Percentiles rank a stretch among this genome's conserved stretches.
Conservation (phyloP, 2,329 filamentous ascomycete species). For the Trichoderma koningii region DNA sequence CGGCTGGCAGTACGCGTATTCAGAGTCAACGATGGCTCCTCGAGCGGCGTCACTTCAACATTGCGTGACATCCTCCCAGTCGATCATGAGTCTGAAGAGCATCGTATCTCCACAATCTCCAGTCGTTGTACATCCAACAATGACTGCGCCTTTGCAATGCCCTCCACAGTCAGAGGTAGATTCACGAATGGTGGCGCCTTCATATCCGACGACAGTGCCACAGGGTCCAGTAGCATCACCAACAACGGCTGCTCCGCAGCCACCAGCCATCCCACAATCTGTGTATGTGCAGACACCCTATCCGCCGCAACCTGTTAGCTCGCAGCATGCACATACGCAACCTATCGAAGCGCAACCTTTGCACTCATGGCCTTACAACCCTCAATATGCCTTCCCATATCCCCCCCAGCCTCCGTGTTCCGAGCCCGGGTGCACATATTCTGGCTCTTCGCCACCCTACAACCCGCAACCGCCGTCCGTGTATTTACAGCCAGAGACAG, state of each 20-base stretch:
- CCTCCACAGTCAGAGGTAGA: background rate
- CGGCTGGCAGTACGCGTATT: background rate
- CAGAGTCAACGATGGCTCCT: background rate
- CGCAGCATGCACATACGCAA: background rate
- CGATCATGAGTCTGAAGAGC: background rate
- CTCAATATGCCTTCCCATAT: background rate
- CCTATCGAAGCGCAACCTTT: background rate
- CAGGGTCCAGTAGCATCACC: background rate
- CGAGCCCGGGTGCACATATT: background rate
- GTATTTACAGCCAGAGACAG: background rate
- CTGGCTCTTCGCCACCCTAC: background rate
- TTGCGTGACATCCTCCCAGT: background rate
- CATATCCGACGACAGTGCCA: background rate
- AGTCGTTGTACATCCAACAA: background rate
- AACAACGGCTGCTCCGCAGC: background rate
- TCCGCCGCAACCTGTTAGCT: background rate
- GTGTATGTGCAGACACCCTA: background rate
- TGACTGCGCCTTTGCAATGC: background rate
- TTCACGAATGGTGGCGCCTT: background rate
- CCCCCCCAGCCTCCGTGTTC: background rate
- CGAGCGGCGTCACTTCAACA: background rate
- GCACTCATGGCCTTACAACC: background rate
- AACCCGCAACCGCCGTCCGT: background rate
- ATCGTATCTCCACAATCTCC: background rate
- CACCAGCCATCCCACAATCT: no score